These are phyloP conservation scores for Trichoderma asperellum DNA, from an alignment of 2,329 filamentous ascomycete genomes.

Conservation along the genomic window DNA sequence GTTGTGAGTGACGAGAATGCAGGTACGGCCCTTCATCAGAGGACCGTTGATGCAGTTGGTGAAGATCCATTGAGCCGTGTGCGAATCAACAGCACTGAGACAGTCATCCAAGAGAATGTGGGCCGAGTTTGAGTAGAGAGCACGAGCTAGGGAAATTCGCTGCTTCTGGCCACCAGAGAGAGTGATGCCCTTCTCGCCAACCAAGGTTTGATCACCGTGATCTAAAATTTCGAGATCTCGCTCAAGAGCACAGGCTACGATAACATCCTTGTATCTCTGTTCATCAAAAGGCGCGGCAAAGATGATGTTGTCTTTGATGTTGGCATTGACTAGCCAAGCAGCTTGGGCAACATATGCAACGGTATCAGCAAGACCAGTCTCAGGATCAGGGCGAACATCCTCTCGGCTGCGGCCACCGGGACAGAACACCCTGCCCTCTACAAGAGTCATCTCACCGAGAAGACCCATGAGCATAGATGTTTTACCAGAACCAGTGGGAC, in stretches of 20 bases:
- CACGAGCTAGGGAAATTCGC: slow-evolving; percentile 92
- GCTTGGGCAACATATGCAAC: slow-evolving; percentile 96
- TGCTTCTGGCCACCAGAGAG: slow-evolving; percentile 97
- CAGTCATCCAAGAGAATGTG: slow-evolving; percentile 94
- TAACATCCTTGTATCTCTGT: slow-evolving; percentile 81
- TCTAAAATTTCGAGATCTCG: slow-evolving; percentile 92
- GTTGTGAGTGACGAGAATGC: slow-evolving; percentile 95
- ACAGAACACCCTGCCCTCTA: slow-evolving; percentile 79
- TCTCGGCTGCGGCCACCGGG: slow-evolving; percentile 86
- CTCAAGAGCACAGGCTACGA: slow-evolving; percentile 88
- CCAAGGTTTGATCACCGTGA: slow-evolving; percentile 87
- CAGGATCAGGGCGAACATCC: slow-evolving; percentile 78
- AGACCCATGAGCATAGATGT: slow-evolving; percentile 95
- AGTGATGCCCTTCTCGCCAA: slow-evolving; percentile 96
- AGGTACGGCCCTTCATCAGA: slow-evolving; percentile 86
- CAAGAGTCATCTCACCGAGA: slow-evolving; percentile 90
- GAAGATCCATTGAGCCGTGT: slow-evolving; percentile 98
- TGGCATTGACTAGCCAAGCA: slow-evolving; percentile 95
- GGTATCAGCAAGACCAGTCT: slow-evolving; percentile 85
- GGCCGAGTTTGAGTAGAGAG: slow-evolving; percentile 91
- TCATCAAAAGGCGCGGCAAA: slow-evolving; percentile 83
- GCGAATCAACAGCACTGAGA: slow-evolving; percentile 93
- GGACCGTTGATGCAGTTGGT: slow-evolving; percentile 87
- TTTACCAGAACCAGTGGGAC: slow-evolving; percentile 92
- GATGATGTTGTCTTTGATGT: slow-evolving; percentile 93